Conservation (phyloP, 31 red algal genomes). For the Bonnemaisonia californica region DNA sequence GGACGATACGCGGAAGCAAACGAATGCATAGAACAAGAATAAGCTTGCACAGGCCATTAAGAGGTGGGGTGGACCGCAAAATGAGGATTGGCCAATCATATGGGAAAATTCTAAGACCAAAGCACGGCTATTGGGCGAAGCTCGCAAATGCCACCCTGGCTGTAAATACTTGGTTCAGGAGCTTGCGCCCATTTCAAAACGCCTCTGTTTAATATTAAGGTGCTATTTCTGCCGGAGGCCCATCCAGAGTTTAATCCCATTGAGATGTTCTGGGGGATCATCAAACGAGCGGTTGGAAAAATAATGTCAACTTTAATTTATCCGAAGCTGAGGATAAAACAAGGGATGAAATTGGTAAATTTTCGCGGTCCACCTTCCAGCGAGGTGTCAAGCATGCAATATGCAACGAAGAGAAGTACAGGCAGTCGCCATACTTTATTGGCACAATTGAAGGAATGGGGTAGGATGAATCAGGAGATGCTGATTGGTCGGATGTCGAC, state of each 20-base stretch:
- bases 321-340: no score
- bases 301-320: no score
- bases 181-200: background rate
- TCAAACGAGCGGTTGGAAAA: background rate
- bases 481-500: no score
- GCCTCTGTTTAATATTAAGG: background rate
- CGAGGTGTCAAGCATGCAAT: no score
- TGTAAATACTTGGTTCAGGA: background rate
- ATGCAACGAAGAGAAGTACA: no score
- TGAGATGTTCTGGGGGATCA: background rate
- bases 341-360: no score
- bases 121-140: background rate
- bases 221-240: conserved; percentile 7
- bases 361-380: no score
- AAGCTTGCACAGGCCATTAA: background rate
- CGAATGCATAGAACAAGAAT: background rate
- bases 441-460: no score
- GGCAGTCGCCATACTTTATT: no score
- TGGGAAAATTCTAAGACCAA: background rate
- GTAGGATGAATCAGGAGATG: no score
- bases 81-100: background rate
- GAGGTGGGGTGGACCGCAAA: background rate
- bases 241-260: conserved; percentile 22
- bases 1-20: background rate
- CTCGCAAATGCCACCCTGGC: background rate